Percentiles rank a stretch among this genome's conserved stretches.
Conservation (phyloP, 192 early-diverging fungal genomes). For the Neocallimastix lanati region DNA sequence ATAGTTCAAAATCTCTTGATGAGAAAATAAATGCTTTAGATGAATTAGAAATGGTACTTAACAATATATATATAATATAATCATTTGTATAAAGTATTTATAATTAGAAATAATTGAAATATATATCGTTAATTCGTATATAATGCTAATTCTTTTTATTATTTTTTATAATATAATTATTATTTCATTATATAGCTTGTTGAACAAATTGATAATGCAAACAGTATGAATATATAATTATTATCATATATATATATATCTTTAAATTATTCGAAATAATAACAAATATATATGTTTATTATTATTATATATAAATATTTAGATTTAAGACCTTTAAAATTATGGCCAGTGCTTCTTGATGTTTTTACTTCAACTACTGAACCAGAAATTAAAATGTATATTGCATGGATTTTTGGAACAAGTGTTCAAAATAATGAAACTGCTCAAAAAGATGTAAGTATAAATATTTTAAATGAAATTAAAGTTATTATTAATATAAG, state of each 20-base stretch:
- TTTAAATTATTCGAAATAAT: too few species aligned
- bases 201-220: slow-evolving; percentile 78
- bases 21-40: slow-evolving; percentile 71
- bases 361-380: slow-evolving; percentile 15
- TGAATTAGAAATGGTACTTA: slow-evolving; percentile 59
- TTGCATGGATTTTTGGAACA: slow-evolving; percentile 83
- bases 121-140: slow-evolving; percentile 73
- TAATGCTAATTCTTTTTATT: slow-evolving; percentile 48
- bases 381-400: slow-evolving; percentile 35
- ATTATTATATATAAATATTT: not conserved
- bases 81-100: too few species aligned
- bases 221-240: slow-evolving; percentile 13
- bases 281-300: too few species aligned
- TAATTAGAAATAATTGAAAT: too few species aligned
- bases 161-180: not conserved
- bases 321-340: slow-evolving; percentile 70
- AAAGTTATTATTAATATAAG: too few species aligned
- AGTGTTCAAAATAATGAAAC: slow-evolving; percentile 81
- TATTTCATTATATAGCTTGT: slow-evolving; percentile 22
- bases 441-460: slow-evolving; percentile 44
- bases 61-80: too few species aligned
- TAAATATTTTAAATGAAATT: too few species aligned
- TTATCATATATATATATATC: not conserved
- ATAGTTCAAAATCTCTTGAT: slow-evolving; percentile 31
- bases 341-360: slow-evolving; percentile 68